Evolutionary conservation across 2,329 filamentous ascomycete species (phyloP).

Genomic region (Fusarium guadeloupense): DNA sequence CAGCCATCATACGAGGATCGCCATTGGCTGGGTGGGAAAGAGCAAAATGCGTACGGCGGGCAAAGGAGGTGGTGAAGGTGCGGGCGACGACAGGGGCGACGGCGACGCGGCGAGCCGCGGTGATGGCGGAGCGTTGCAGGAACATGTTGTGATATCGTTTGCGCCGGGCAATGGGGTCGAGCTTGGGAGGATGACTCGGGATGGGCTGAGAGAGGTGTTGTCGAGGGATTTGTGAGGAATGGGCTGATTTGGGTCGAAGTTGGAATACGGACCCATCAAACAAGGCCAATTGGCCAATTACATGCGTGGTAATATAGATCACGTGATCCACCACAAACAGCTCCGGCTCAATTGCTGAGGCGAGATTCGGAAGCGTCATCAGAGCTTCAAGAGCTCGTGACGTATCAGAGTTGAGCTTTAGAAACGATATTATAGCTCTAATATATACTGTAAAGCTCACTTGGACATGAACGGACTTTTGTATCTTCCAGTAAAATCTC

Average conservation of each 20-base stretch:
- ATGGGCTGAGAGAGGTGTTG: conserved; percentile 45
- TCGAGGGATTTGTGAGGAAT: conserved; percentile 60
- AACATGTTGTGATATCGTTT: conserved; percentile 59
- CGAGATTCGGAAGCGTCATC: conserved; percentile 24
- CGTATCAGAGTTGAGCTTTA: background rate
- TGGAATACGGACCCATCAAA: conserved; percentile 46
- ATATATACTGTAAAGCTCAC: rapidly evolving
- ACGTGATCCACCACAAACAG: conserved; percentile 45
- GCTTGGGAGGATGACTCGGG: conserved; percentile 35
- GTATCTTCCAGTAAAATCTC: background rate
- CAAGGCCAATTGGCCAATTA: conserved; percentile 51
- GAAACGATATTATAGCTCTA: background rate
- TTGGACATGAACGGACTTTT: background rate
- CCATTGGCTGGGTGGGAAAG: conserved; percentile 36
- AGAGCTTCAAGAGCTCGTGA: conserved; percentile 15
- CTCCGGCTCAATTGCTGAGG: conserved; percentile 28
- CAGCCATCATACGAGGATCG: conserved; percentile 47
- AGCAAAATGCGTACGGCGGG: conserved; percentile 63
- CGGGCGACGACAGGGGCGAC: conserved; percentile 64
- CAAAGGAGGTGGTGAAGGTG: conserved; percentile 67
- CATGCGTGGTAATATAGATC: conserved; percentile 28
- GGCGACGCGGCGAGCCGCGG: conserved; percentile 67
- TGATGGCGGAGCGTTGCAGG: conserved; percentile 69
- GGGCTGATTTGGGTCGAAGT: conserved; percentile 56
- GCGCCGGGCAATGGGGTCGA: conserved; percentile 38